Percentiles rank a stretch among this genome's conserved stretches.
phyloP scores from a whole-genome alignment of 495 filamentous ascomycete genomes.

The Cudoniella acicularis region DNA sequence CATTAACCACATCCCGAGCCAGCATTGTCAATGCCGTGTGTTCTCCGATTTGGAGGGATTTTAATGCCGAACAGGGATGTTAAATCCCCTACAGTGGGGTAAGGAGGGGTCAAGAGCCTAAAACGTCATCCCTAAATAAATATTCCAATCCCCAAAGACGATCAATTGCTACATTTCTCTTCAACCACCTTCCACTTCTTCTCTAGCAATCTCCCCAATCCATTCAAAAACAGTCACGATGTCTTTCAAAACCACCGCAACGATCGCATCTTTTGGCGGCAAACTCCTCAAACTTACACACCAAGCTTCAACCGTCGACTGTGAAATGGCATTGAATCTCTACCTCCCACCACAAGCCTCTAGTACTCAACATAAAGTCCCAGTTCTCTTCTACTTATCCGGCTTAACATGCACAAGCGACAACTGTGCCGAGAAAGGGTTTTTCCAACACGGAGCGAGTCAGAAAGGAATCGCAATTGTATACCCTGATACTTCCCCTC shows the following conservation, averaged over 20 bases:
- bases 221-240: constrained; percentile 22
- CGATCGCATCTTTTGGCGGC: constrained; percentile 89
- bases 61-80: constrained; percentile 17
- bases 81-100: constrained; percentile 14
- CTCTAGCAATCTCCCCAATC: neutral
- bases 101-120: constrained; percentile 22
- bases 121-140: constrained; percentile 19
- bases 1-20: neutral
- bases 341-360: constrained; percentile 60
- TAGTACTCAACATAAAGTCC: constrained; percentile 51
- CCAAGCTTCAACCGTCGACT: constrained; percentile 63
- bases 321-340: constrained; percentile 67
- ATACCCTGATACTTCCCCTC: constrained; percentile 92
- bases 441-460: constrained; percentile 80
- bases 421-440: constrained; percentile 95
- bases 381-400: constrained; percentile 90
- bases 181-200: constrained; percentile 1
- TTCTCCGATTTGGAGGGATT: constrained; percentile 15
- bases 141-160: neutral
- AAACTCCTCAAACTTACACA: constrained; percentile 93
- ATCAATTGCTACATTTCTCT: neutral
- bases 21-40: constrained; percentile 13
- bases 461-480: constrained; percentile 79
- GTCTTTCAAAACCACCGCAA: constrained; percentile 77
- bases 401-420: constrained; percentile 94